These are phyloP conservation scores for Fusarium napiforme DNA, from an alignment of 2,329 filamentous ascomycete genomes.

Conservation along the genomic window DNA sequence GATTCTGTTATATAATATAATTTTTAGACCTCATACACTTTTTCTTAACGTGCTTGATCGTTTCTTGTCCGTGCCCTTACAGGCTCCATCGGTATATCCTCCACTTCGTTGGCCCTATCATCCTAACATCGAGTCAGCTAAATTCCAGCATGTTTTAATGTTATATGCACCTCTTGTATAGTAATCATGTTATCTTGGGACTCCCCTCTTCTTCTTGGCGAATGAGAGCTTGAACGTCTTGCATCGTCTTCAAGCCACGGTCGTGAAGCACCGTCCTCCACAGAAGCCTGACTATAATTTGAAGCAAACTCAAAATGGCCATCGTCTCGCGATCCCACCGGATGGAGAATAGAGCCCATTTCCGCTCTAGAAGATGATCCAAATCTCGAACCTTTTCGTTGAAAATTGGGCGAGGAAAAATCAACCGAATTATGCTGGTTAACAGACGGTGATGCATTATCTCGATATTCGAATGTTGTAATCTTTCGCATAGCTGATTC, in stretches of 20 bases:
- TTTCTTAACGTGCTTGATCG: background rate
- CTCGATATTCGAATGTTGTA: constrained; percentile 13
- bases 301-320: background rate
- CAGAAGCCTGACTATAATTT: background rate
- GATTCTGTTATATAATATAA: background rate
- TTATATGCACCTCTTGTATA: background rate
- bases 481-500: constrained; percentile 32
- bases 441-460: background rate
- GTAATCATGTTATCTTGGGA: constrained; percentile 1
- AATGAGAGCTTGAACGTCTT: background rate
- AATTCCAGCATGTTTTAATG: accelerated
- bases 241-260: background rate
- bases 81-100: background rate
- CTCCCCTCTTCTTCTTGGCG: background rate
- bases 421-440: background rate
- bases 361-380: background rate
- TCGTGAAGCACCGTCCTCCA: background rate
- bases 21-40: background rate
- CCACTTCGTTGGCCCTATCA: background rate
- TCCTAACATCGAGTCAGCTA: background rate
- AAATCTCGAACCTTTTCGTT: background rate
- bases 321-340: background rate
- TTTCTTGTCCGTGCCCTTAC: background rate
- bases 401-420: background rate
- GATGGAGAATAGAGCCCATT: background rate